phyloP scores from a whole-genome alignment of 1,284 basidiomycete species.

The Naganishia liquefaciens region DNA sequence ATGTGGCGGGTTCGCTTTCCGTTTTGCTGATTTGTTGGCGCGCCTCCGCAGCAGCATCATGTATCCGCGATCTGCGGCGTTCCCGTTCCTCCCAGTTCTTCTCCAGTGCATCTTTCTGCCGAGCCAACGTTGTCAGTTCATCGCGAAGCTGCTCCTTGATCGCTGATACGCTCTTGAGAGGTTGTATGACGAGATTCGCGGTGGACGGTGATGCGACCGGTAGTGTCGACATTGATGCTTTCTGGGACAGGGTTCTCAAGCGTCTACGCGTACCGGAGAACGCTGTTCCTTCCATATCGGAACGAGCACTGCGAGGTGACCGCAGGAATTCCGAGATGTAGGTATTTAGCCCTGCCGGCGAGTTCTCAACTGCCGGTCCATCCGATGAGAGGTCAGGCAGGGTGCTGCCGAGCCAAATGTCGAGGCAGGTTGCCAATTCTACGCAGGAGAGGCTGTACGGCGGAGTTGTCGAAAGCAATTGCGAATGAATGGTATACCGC shows the following conservation, averaged over 20 bases:
- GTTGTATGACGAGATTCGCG: slow-evolving; percentile 16
- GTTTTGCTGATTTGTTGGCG: slow-evolving; percentile 6
- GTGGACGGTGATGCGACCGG: background rate
- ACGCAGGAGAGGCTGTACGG: slow-evolving; percentile 50
- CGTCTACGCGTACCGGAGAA: slow-evolving; percentile 23
- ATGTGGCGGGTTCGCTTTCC: background rate
- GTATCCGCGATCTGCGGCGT: background rate
- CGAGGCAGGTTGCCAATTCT: slow-evolving; percentile 49
- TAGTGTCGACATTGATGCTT: slow-evolving; percentile 21
- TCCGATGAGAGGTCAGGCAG: slow-evolving; percentile 36
- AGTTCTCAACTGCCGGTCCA: background rate
- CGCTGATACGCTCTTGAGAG: slow-evolving; percentile 6
- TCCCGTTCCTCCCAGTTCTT: slow-evolving; percentile 28
- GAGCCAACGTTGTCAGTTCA: slow-evolving; percentile 6
- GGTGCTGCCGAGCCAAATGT: slow-evolving; percentile 47
- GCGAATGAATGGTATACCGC: slow-evolving; percentile 51
- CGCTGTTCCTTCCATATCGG: background rate
- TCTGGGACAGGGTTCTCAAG: slow-evolving; percentile 15
- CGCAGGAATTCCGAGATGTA: background rate
- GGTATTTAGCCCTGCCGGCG: background rate
- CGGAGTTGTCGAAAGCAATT: slow-evolving; percentile 49
- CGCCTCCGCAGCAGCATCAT: background rate
- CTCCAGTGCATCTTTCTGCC: slow-evolving; percentile 26
- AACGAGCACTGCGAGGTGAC: background rate
- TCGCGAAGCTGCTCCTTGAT: slow-evolving; percentile 18